Conservation (phyloP, 305 asterid genomes). For the Petunia hybrid region DNA sequence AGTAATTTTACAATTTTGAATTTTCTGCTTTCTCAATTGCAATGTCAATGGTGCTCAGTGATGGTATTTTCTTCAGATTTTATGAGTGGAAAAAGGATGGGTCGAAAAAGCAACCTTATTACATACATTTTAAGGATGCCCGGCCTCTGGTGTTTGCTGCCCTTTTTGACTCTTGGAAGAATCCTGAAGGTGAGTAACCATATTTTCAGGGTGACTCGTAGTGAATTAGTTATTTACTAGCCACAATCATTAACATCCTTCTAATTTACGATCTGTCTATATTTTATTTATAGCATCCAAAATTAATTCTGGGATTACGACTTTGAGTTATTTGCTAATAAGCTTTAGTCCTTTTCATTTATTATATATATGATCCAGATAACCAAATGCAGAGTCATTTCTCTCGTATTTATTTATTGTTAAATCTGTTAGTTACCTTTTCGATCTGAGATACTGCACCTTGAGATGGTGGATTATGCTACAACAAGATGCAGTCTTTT, state of each 20-base stretch:
- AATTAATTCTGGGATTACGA: conserved; percentile 4
- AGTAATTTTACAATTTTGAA: neutral
- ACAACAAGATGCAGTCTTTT: neutral
- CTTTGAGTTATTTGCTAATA: neutral
- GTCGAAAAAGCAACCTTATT: conserved; percentile 85
- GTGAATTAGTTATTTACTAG: conserved; percentile 11
- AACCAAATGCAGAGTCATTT: conserved; percentile 1
- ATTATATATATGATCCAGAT: conserved; percentile 17
- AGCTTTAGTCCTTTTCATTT: neutral
- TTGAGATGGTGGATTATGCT: neutral
- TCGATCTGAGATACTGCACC: conserved; percentile 15
- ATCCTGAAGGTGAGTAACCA: conserved; percentile 64
- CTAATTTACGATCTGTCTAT: neutral
- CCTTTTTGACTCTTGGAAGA: conserved; percentile 89
- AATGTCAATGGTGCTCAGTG: conserved; percentile 10
- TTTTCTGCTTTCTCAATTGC: neutral
- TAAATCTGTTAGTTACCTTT: neutral
- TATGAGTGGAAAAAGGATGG: conserved; percentile 98
- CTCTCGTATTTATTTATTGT: neutral
- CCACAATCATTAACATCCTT: neutral
- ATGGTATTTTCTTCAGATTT: conserved; percentile 59
- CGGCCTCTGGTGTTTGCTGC: conserved; percentile 92
- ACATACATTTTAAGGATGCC: conserved; percentile 80
- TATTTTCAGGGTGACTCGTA: conserved; percentile 12
- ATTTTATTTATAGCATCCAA: conserved; percentile 2